Evolutionary conservation across 2,329 filamentous ascomycete genomes (phyloP), one percentile per base, ranked within the genome.

Genomic region (Scedosporium minutisporum): DNA sequence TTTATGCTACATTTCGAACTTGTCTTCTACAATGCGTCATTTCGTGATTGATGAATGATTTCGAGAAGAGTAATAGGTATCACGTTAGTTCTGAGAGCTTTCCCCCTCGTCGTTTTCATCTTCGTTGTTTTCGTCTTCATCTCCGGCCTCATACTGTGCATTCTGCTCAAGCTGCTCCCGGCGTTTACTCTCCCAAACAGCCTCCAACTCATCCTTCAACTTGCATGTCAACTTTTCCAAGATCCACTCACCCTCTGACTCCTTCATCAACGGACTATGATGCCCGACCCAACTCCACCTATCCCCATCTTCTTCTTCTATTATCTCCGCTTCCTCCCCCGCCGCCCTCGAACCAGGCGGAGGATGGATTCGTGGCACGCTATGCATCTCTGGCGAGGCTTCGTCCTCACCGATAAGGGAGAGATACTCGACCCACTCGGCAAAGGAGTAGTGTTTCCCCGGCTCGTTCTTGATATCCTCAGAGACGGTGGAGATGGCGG

Each of bases 361-460:
- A n/a, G 21, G 9, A 12, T 29, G 18, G 2, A 55, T 29, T 46
- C 60, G 23, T 1, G 60, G 46, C 29, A 27, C 42, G 10, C 77
- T 71, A 68, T 87, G 84, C 18, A 74, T 80, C 5, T 75, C 72
- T 2, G 81, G 74, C 65, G 76, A 76, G 62, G 73, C 74, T 69
- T 87, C 84, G 69, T 87, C 83, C 69, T 87, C 83, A 57, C 84
- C 84, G n/a, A 96, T 89, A 38, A 96, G 79, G 23, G 84, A 83
- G 6, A 93, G 87, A 68, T 91, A 95, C 77, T 90, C 90, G 0
- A 89, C 88, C 93, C 92, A 96, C 71, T 96, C 88, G 67, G 92
- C 86, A 66, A 92, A 97, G 0, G 78, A 80, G 71, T 96, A 97
- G 62, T 80, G 82, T 62, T 86, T 86, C 12, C 44, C 25, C 0